Evolutionary conservation across 352 stramenopile species (phyloP), one percentile per base, ranked within the genome.

Genomic region (Globisporangium rhizosaccharum): DNA sequence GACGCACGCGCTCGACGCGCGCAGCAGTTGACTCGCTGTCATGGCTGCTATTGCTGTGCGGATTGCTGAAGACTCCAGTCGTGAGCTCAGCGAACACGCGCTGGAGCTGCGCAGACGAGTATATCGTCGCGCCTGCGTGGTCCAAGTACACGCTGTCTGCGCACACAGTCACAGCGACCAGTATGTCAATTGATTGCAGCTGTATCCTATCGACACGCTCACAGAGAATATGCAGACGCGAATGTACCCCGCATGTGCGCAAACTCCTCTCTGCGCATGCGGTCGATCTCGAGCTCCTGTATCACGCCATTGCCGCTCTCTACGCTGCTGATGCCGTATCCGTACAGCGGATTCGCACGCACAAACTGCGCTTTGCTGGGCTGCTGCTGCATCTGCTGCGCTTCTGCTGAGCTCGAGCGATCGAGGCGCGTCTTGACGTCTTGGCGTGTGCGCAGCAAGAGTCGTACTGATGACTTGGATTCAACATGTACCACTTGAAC

Each of bases 91-190:
- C 53, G 56, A 85, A 79, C 23, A 66, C 59, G 33, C 59, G 59
- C 39, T 81, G 62, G 45, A 96, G 55, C 58, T 96, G 87, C 50
- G 70, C 70, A 33, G 71, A 70, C 15, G 76, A 78, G 60, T 87
- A 91, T 58, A 94, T 73, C 23, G 87, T 94, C 33, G 87, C 84
- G 37, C 85, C 85, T 4, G 87, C 85, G 61, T 96, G 85, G 58
- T 96, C 87, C 53, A 96, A 61, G 60, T 94, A 95, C 50, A 91
- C 66, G 45, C 64, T 75, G 10, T 59, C 67, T 74, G 47, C 50
- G 11, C 10, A 26, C 14, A 53, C 18, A 45, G 6, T 36, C 4
- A 9, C 51, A 8, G 41, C 26, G 17, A 11, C 26, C 10, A 42
- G 26, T 23, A 25, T 18, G 3, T 50, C 10, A 45, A 26, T n/a